Conservation (phyloP, 345 rosid genomes). For the Aquilaria yunnanensis region DNA sequence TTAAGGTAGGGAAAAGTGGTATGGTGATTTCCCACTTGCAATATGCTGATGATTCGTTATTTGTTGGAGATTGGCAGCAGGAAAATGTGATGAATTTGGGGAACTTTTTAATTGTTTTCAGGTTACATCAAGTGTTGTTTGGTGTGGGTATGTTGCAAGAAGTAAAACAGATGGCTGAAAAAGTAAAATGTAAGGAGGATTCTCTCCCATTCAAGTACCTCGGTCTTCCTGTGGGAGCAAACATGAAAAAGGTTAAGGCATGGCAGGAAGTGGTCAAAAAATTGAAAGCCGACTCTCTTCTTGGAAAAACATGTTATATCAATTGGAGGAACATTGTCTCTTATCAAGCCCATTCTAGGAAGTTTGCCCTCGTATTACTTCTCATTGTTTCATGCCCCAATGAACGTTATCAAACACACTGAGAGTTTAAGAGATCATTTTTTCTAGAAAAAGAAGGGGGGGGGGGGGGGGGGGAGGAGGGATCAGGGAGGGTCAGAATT, state of each 20-base stretch:
- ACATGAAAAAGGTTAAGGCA: too few relatives aligned
- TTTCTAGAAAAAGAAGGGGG: too few relatives aligned
- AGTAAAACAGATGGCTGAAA: neutral
- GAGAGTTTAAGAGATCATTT: too few relatives aligned
- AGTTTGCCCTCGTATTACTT: neutral
- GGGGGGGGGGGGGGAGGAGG: too few relatives aligned
- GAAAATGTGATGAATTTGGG: too few relatives aligned
- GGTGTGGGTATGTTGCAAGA: neutral
- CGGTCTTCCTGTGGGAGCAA: neutral
- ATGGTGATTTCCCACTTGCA: neutral
- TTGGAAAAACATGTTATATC: neutral
- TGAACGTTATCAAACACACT: neutral
- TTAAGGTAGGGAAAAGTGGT: neutral
- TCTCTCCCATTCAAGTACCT: neutral
- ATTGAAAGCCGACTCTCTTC: neutral
- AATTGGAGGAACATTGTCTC: neutral
- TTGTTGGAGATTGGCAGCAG: neutral
- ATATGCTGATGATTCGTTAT: neutral
- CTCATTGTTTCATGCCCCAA: neutral
- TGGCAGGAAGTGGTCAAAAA: neutral
- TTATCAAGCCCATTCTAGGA: neutral
- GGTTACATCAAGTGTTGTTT: neutral
- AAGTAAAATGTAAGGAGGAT: neutral
- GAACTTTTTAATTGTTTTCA: neutral
- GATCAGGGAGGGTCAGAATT: neutral